A percentile compares a stretch with the other conserved stretches of the same genome.
Conservation (phyloP, 768 basidiomycete genomes). For the Suillus plorans region DNA sequence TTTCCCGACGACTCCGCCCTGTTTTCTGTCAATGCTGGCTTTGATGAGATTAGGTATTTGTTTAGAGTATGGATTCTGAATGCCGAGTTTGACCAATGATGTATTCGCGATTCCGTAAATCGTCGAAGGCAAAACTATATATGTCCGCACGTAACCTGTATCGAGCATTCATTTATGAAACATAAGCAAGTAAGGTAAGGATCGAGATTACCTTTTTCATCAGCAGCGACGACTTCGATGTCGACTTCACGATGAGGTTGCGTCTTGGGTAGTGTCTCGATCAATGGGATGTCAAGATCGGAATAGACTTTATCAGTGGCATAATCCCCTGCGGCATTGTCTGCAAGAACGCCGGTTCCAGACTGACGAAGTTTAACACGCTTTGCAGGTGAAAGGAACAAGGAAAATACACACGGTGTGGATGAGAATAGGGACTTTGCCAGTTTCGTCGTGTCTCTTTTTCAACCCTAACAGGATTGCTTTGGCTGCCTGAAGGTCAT, state of each 20-base stretch:
- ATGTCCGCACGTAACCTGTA: conserved; percentile 50
- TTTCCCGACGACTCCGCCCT: conserved; percentile 54
- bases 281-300: conserved; percentile 45
- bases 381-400: neutral
- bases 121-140: conserved; percentile 52
- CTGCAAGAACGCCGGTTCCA: conserved; percentile 36
- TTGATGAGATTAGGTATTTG: conserved; percentile 52
- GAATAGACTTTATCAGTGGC: conserved; percentile 42
- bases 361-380: conserved; percentile 35
- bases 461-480: conserved; percentile 51
- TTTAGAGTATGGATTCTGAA: conserved; percentile 52
- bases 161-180: conserved; percentile 22
- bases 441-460: conserved; percentile 40
- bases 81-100: conserved; percentile 46
- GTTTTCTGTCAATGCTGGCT: conserved; percentile 44
- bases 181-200: neutral
- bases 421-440: conserved; percentile 46
- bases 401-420: conserved; percentile 51
- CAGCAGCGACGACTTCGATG: conserved; percentile 44
- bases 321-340: conserved; percentile 40
- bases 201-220: conserved; percentile 39
- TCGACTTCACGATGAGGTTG: conserved; percentile 54
- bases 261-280: conserved; percentile 45
- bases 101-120: conserved; percentile 58
- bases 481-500: conserved; percentile 41